Percentiles rank a stretch among this genome's conserved stretches.
Evolutionary conservation across 164 flowering plant species (phyloP).

Genomic region (Annona squamosa): DNA sequence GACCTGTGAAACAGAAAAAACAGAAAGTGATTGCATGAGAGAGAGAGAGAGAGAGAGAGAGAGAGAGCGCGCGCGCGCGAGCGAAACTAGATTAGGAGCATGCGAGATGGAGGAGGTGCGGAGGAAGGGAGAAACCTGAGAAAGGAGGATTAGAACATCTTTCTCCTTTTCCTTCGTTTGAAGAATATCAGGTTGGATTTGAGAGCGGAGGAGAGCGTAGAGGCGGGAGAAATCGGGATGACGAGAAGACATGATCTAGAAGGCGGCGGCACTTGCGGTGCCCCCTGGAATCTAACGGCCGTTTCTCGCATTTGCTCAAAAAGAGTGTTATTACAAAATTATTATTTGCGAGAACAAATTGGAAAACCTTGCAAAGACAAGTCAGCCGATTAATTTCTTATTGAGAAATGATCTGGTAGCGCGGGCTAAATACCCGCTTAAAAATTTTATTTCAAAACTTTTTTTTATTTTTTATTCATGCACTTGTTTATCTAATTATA

Average conservation of each 20-base stretch:
- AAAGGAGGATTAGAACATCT: constrained; percentile 42
- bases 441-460: too few species aligned
- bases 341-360: too few species aligned
- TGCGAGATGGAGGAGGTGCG: neutral
- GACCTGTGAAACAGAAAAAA: constrained; percentile 24
- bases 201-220: constrained; percentile 36
- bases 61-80: neutral
- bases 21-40: neutral
- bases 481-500: too few species aligned
- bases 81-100: neutral
- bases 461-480: too few species aligned
- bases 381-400: too few species aligned
- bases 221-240: constrained; percentile 21
- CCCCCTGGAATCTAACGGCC: too few species aligned
- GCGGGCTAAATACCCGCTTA: too few species aligned
- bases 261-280: too few species aligned
- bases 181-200: constrained; percentile 8
- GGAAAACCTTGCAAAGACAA: too few species aligned
- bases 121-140: constrained; percentile 32
- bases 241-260: neutral
- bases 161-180: constrained; percentile 36
- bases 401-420: too few species aligned
- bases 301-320: too few species aligned
- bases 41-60: neutral
- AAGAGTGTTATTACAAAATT: too few species aligned